phyloP scores from a whole-genome alignment of 495 filamentous ascomycete genomes.

The Penicillium longicatenatum region DNA sequence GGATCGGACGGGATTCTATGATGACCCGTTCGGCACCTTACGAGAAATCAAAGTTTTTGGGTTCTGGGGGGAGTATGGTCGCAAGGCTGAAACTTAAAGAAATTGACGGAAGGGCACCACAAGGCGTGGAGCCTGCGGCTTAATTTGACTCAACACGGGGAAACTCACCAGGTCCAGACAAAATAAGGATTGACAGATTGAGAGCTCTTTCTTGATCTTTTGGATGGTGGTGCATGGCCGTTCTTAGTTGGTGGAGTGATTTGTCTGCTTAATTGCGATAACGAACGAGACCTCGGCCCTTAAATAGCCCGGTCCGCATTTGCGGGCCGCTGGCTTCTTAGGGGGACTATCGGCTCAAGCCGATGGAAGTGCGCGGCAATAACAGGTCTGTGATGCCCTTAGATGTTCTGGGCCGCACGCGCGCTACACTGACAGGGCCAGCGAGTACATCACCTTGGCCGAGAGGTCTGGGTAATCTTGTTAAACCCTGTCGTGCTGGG shows the following conservation, averaged over 20 bases:
- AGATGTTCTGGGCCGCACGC: conserved; percentile 74
- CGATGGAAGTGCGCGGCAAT: conserved; percentile 71
- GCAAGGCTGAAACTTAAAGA: conserved; percentile 73
- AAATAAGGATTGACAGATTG: conserved; percentile 60
- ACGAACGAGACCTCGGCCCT: conserved; percentile 74
- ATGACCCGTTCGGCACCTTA: conserved; percentile 72
- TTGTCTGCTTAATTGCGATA: conserved; percentile 78
- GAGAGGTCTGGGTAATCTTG: conserved; percentile 74
- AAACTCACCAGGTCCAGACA: conserved; percentile 70
- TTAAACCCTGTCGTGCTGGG: conserved; percentile 77
- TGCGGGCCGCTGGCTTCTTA: conserved; percentile 68
- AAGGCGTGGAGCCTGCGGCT: conserved; percentile 64
- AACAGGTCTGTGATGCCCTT: conserved; percentile 73
- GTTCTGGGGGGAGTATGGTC: conserved; percentile 74
- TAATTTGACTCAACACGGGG: conserved; percentile 72
- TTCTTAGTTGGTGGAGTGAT: conserved; percentile 71
- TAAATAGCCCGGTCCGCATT: conserved; percentile 70
- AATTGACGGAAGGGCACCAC: conserved; percentile 68
- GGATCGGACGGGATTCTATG: conserved; percentile 70
- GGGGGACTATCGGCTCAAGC: conserved; percentile 70
- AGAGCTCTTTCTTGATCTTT: conserved; percentile 58
- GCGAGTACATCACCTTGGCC: conserved; percentile 67
- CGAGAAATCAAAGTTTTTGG: conserved; percentile 78
- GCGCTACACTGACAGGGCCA: conserved; percentile 59
- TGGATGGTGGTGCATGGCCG: conserved; percentile 67